phyloP scores from a whole-genome alignment of 2,329 filamentous ascomycete species.

The Westerdykella aurantiaca region DNA sequence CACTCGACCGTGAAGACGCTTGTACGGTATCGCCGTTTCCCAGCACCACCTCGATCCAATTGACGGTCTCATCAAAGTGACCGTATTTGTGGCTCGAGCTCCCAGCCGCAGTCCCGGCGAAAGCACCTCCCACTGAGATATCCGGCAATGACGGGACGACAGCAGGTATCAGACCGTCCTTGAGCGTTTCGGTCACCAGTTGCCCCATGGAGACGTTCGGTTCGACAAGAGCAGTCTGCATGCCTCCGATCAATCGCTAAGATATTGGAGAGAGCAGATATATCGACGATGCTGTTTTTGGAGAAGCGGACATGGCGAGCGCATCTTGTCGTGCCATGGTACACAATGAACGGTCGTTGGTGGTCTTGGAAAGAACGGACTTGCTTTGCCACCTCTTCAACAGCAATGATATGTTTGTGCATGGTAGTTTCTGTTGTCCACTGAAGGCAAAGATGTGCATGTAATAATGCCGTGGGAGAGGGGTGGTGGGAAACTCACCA shows the following conservation, averaged over 20 bases:
- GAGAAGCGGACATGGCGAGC: neutral
- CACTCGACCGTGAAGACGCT: conserved; percentile 35
- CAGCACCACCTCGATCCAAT: conserved; percentile 56
- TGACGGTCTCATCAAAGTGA: conserved; percentile 57
- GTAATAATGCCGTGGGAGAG: no score
- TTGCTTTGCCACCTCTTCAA: neutral
- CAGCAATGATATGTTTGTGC: neutral
- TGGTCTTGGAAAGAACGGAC: neutral
- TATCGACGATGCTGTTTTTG: neutral
- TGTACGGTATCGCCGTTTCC: conserved; percentile 48
- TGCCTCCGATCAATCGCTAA: neutral
- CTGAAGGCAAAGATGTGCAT: no score
- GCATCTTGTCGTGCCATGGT: neutral
- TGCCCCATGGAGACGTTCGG: conserved; percentile 61
- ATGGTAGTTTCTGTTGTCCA: neutral
- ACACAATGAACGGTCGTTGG: neutral
- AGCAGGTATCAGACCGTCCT: conserved; percentile 44
- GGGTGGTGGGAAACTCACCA: no score
- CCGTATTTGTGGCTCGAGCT: conserved; percentile 59
- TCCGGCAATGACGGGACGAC: conserved; percentile 63
- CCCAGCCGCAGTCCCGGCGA: conserved; percentile 58
- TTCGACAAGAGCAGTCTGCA: conserved; percentile 26
- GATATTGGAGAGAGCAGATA: neutral
- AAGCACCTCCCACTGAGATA: conserved; percentile 60
- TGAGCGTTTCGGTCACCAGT: conserved; percentile 51